Evolutionary conservation across 345 rosid genomes (phyloP).

Genomic region (Aethionema arabicum): DNA sequence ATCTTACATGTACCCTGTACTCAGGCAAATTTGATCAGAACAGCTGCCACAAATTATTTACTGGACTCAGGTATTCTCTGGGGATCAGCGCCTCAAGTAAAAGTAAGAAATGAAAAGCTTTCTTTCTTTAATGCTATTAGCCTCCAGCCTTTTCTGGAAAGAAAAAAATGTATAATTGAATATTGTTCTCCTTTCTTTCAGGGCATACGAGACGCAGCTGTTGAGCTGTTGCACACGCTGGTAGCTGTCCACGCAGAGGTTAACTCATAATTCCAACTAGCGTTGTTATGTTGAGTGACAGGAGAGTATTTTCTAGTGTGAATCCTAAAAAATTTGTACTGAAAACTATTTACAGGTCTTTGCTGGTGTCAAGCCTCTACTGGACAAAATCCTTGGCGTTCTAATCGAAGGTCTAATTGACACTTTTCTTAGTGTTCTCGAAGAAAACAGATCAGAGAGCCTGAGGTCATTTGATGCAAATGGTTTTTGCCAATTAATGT

Average conservation of each 20-base stretch:
- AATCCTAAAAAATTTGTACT: not conserved
- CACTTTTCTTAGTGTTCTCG: conserved; percentile 76
- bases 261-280: not conserved
- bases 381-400: conserved; percentile 90
- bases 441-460: conserved; percentile 64
- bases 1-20: conserved; percentile 20
- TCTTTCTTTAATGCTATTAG: not conserved
- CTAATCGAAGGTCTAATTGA: conserved; percentile 95
- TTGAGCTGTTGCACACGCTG: conserved; percentile 83
- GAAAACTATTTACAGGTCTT: conserved; percentile 57
- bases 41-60: conserved; percentile 76
- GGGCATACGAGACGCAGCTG: conserved; percentile 96
- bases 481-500: conserved; percentile 98
- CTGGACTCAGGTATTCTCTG: conserved; percentile 88
- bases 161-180: not conserved
- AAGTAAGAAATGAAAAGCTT: conserved; percentile 48
- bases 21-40: conserved; percentile 89
- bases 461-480: conserved; percentile 77
- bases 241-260: conserved; percentile 98
- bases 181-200: conserved; percentile 37
- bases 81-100: conserved; percentile 93
- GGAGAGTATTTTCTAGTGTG: not conserved
- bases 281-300: not conserved
- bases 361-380: conserved; percentile 90
- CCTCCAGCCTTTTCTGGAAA: conserved; percentile 5